These are phyloP conservation scores for Amanita thiersii DNA, from an alignment of 768 basidiomycete species.

Conservation along the genomic window DNA sequence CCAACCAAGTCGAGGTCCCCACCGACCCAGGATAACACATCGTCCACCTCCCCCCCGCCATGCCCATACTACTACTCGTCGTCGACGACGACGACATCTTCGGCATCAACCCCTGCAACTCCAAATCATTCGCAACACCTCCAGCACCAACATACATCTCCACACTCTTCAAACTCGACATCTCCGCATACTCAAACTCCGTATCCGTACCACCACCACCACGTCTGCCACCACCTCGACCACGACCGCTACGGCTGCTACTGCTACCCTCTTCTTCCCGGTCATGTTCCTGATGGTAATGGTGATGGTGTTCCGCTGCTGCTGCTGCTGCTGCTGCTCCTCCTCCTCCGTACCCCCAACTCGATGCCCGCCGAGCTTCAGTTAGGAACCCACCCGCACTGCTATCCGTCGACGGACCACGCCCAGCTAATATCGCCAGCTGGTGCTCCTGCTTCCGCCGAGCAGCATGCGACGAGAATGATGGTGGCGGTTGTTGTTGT, in stretches of 20 bases:
- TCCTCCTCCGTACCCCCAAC: slow-evolving; percentile 53
- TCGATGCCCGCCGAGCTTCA: slow-evolving; percentile 52
- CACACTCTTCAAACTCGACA: slow-evolving; percentile 25
- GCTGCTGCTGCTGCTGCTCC: too few species aligned
- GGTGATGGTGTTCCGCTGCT: too few species aligned
- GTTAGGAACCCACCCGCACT: slow-evolving; percentile 20
- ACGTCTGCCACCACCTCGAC: too few species aligned
- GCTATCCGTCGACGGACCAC: background rate
- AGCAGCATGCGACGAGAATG: background rate
- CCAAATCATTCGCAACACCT: slow-evolving; percentile 10
- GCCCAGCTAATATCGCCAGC: background rate
- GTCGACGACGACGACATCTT: slow-evolving; percentile 13
- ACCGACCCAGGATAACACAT: background rate
- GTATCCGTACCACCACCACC: too few species aligned
- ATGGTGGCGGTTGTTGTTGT: background rate
- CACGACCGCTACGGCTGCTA: too few species aligned
- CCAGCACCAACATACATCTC: slow-evolving; percentile 20
- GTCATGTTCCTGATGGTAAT: too few species aligned
- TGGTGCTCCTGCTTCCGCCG: background rate
- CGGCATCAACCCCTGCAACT: slow-evolving; percentile 11
- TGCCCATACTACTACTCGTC: slow-evolving; percentile 2
- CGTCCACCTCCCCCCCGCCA: background rate
- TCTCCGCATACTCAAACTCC: slow-evolving; percentile 24
- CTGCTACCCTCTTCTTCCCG: too few species aligned
- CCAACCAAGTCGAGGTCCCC: slow-evolving; percentile 11